Percentiles rank a stretch among this genome's conserved stretches.
Evolutionary conservation across 257 asterid species (phyloP).

Genomic region (Plantago ovata): DNA sequence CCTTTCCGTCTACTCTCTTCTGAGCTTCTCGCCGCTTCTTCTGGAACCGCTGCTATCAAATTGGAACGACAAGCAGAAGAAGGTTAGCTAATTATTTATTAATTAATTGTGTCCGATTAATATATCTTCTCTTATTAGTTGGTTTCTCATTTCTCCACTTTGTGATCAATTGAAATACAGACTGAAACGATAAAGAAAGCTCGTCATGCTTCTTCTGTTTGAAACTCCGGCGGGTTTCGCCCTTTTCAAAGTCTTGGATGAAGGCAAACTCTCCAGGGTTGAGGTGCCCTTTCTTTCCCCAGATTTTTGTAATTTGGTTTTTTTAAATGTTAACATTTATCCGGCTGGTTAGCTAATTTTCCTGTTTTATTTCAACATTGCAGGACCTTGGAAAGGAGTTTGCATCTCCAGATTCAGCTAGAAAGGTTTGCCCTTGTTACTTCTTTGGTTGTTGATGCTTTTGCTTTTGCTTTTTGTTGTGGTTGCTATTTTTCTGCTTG

Average conservation of each 20-base stretch:
- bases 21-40: background rate
- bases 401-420: constrained; percentile 39
- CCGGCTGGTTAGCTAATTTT: background rate
- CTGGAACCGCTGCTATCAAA: background rate
- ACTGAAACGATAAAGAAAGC: no score
- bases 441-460: background rate
- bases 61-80: no score
- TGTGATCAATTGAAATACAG: no score
- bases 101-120: no score
- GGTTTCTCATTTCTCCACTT: no score
- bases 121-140: no score
- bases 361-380: background rate
- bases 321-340: background rate
- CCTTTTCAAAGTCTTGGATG: constrained; percentile 56
- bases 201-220: constrained; percentile 37
- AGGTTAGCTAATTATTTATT: no score
- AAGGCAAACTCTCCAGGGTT: constrained; percentile 55
- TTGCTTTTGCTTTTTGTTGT: no score
- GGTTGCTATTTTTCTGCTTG: background rate
- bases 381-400: constrained; percentile 56
- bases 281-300: constrained; percentile 24
- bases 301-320: background rate
- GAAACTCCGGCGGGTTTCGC: constrained; percentile 64
- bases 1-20: background rate
- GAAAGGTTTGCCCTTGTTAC: constrained; percentile 31